Base-by-base conservation (phyloP, 768 basidiomycete species). In the Candolleomyces eurysporus region DNA sequence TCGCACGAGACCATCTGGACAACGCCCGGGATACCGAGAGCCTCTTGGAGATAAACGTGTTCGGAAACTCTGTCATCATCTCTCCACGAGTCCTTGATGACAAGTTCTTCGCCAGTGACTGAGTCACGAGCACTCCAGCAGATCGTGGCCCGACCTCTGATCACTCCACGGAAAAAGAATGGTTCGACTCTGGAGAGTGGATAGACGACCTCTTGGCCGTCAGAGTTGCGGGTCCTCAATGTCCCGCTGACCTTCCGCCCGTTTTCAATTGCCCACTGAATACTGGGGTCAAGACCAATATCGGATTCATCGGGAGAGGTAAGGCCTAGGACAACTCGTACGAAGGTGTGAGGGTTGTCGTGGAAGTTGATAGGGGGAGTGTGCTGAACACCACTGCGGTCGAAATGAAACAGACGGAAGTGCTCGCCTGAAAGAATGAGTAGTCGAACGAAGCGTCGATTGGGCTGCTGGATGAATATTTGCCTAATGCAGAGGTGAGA, bases 71-170 rank as follows among this genome's bases (percentile, higher is more conserved):
- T 10, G 16, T 21, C 40, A 13, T 42, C 54, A 8, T 36, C 8
- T 3, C 14, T 42, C 54, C 54, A 56, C 14, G 54, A 40, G 40
- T 56, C 54, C 54, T 56, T 56, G 54, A 56, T 21, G 0, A 56
- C 13, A 6, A 56, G 36, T 16, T 19, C 14, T 21, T 43, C 39
- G 10, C 54, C 36, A 6, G 36, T 36, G 4, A 19, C 40, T 10
- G n/a, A 10, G 31, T n/a, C 39, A n/a, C 10, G 13, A n/a, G 26
- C 54, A n/a, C n/a, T 11, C 54, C 54, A 56, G 16, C 39, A 17
- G 9, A 19, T 56, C 17, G 39, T 56, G 4, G n/a, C 54, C 3
- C 54, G 39, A 14, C 54, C 54, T 11, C 36, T 36, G 2, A 36
- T 36, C 36, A 2, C 11, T 36, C 36, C 36, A 11, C 36, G n/a